phyloP scores from a whole-genome alignment of 225 moss, liverwort and hornwort genomes.

The Rhytidiadelphus loreus region DNA sequence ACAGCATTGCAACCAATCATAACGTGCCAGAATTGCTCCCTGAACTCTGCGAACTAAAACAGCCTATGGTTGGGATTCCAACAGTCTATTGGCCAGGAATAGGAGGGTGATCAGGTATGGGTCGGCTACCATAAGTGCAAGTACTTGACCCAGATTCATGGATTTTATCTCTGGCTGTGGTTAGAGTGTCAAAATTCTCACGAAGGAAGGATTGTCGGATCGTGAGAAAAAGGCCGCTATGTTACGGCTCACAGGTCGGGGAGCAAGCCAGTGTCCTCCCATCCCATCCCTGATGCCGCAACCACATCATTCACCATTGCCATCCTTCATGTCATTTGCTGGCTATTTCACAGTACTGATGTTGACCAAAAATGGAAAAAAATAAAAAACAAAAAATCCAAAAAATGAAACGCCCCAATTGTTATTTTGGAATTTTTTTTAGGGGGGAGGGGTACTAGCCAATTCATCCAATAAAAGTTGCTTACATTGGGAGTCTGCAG shows the following conservation, averaged over 20 bases:
- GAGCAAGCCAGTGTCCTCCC: background rate
- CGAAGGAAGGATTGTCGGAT: background rate
- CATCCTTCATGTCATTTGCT: background rate
- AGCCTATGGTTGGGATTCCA: too few species aligned
- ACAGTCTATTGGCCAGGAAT: too few species aligned
- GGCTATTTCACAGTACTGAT: background rate
- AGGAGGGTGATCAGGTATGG: too few species aligned
- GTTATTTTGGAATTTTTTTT: too few species aligned
- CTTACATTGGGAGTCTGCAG: background rate
- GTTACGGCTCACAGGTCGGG: background rate
- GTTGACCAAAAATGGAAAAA: background rate
- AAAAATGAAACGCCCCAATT: too few species aligned
- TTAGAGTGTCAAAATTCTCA: constrained; percentile 3
- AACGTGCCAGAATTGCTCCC: too few species aligned
- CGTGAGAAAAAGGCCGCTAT: background rate
- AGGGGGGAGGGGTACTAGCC: too few species aligned
- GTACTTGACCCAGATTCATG: background rate
- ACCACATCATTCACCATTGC: background rate
- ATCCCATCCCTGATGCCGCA: background rate
- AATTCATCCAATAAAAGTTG: background rate
- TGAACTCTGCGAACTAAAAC: too few species aligned
- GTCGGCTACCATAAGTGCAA: too few species aligned
- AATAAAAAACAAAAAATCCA: too few species aligned
- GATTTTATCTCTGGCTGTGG: background rate
- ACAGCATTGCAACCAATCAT: too few species aligned